phyloP scores from a whole-genome alignment of 768 basidiomycete species.

The Phlebiopsis flavidoalba region DNA sequence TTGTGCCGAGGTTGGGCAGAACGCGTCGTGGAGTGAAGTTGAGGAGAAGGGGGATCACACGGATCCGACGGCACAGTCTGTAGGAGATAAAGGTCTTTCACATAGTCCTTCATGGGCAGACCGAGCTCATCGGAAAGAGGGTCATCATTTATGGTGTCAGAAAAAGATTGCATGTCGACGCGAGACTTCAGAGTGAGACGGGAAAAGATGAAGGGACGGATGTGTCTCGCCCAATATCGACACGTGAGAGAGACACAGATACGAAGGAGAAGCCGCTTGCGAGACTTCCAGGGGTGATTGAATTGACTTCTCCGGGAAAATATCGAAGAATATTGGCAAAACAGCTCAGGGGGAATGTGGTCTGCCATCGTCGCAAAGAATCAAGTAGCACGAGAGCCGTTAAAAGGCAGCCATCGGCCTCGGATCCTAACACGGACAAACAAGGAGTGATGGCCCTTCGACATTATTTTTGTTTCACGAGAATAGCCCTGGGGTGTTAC shows the following conservation, averaged over 20 bases:
- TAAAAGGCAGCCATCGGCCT: not conserved
- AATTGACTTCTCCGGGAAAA: not conserved
- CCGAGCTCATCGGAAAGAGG: not conserved
- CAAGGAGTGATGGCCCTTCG: not conserved
- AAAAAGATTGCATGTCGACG: not conserved
- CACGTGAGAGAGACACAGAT: not conserved
- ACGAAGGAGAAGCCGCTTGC: not conserved
- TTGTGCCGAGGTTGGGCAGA: not conserved
- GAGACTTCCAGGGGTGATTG: not conserved
- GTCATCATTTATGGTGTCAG: not conserved
- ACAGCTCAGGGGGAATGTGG: not conserved
- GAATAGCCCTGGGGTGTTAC: too few relatives aligned
- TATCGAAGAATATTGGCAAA: not conserved
- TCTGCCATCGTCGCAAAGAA: not conserved
- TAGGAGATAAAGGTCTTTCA: not conserved
- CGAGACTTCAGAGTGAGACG: not conserved
- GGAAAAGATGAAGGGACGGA: not conserved
- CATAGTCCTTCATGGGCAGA: not conserved
- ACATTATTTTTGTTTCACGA: too few relatives aligned
- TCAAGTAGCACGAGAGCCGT: not conserved
- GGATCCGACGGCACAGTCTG: not conserved
- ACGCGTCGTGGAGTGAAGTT: not conserved
- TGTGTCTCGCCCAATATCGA: not conserved
- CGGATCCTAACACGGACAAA: conserved; percentile 3
- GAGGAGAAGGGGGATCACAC: not conserved